phyloP scores from a whole-genome alignment of 805 yeast species.

The Metschnikowia reukaufii region DNA sequence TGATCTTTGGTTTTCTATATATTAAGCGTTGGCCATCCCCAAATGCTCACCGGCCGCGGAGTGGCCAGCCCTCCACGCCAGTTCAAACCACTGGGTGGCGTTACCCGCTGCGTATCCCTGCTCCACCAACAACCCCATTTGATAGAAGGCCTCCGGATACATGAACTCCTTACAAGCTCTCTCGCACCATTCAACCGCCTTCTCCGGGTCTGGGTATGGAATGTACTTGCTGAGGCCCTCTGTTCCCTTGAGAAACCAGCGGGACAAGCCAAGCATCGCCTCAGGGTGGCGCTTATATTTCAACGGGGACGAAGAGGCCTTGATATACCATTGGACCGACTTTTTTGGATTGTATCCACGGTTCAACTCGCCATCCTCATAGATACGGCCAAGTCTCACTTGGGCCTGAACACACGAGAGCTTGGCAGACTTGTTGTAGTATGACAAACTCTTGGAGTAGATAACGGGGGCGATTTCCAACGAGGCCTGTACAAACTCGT shows the following conservation, averaged over 20 bases:
- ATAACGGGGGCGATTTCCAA: conserved; percentile 42
- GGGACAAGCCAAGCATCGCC: conserved; percentile 44
- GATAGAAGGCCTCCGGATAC: conserved; percentile 39
- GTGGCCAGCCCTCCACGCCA: conserved; percentile 38
- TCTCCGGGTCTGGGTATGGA: conserved; percentile 36
- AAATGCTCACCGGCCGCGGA: conserved; percentile 22
- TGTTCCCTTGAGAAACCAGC: conserved; percentile 42
- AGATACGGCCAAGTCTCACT: conserved; percentile 42
- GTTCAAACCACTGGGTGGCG: conserved; percentile 32
- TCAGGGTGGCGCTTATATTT: conserved; percentile 43
- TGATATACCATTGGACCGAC: conserved; percentile 46
- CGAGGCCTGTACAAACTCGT: conserved; percentile 35
- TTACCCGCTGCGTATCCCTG: conserved; percentile 31
- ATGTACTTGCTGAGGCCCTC: conserved; percentile 36
- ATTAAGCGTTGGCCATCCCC: neutral
- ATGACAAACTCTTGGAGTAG: conserved; percentile 41
- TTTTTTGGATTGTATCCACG: conserved; percentile 39
- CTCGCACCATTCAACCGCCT: conserved; percentile 45
- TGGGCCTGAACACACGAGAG: conserved; percentile 40
- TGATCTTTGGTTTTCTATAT: neutral
- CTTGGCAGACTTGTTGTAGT: conserved; percentile 44
- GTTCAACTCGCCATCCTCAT: conserved; percentile 44
- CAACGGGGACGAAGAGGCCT: conserved; percentile 41
- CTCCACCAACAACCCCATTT: conserved; percentile 42
- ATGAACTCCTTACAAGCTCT: conserved; percentile 41